Conservation (phyloP, 176 grass and related monocot genomes). For the Paspalum notatum region DNA sequence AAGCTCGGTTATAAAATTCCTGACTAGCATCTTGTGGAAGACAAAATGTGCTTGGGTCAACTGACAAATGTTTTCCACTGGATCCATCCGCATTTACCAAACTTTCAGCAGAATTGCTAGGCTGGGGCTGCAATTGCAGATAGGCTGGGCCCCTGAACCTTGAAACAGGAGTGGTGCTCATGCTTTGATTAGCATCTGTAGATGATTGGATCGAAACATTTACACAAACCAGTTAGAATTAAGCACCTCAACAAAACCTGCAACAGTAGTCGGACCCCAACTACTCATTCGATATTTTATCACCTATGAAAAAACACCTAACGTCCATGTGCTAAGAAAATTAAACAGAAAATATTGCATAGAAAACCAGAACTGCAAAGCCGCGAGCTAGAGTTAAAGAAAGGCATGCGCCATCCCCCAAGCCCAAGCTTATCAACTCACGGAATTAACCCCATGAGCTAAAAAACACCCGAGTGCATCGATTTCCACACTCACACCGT, state of each 20-base stretch:
- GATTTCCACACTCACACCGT: background rate
- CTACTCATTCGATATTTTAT: background rate
- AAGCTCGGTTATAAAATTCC: conserved; percentile 43
- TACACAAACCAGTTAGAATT: background rate
- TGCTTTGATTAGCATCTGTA: conserved; percentile 31
- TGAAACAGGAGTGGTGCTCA: conserved; percentile 24
- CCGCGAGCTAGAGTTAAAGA: background rate
- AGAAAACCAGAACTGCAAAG: conserved; percentile 9
- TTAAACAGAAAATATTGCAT: background rate
- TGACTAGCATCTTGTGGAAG: conserved; percentile 50
- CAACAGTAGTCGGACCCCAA: background rate
- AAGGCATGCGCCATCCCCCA: background rate
- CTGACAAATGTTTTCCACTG: conserved; percentile 14
- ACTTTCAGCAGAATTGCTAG: conserved; percentile 19
- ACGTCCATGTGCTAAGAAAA: background rate
- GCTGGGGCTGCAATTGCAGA: conserved; percentile 23
- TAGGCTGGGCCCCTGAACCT: background rate
- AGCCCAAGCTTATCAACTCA: conserved; percentile 17
- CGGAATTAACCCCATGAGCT: background rate
- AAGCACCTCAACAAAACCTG: background rate
- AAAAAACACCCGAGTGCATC: background rate
- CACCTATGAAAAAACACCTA: background rate
- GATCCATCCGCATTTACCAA: conserved; percentile 39
- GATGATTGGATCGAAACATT: conserved; percentile 9
- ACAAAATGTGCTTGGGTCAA: conserved; percentile 25